phyloP scores from a whole-genome alignment of 2,329 filamentous ascomycete genomes.

The Berkeleyomyces rouxiae region DNA sequence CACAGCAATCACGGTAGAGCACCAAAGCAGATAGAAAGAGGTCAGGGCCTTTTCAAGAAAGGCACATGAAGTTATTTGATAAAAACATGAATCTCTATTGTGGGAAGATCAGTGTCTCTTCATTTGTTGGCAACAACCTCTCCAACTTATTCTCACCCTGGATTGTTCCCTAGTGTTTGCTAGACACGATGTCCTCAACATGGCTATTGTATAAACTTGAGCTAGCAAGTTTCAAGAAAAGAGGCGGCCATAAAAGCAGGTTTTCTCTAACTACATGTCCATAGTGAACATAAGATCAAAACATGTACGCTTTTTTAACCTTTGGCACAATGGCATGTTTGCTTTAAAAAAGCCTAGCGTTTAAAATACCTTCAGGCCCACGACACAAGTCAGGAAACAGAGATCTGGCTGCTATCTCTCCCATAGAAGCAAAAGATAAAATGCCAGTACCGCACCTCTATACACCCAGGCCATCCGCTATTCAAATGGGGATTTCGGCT shows the following conservation, averaged over 20 bases:
- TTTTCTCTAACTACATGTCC: neutral
- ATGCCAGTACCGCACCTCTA: neutral
- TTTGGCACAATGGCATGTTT: neutral
- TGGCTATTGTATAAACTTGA: neutral
- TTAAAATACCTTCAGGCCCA: no score
- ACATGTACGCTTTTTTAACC: neutral
- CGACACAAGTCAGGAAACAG: neutral
- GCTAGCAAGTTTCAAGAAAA: neutral
- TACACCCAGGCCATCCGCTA: neutral
- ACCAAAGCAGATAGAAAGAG: no score
- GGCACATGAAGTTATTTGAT: no score
- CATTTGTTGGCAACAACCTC: no score
- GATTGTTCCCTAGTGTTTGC: neutral
- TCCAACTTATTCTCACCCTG: neutral
- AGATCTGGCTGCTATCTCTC: neutral
- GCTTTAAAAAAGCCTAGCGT: neutral
- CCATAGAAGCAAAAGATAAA: neutral
- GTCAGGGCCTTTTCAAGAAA: no score
- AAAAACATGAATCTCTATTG: no score
- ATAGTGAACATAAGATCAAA: neutral
- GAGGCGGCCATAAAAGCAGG: neutral
- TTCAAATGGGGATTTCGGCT: conserved; percentile 8
- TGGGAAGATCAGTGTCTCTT: no score
- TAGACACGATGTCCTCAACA: neutral
- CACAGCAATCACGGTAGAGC: no score